These are phyloP conservation scores for Pseudovirgaria hyperparasitica DNA, from an alignment of 2,329 filamentous ascomycete genomes.

Conservation along the genomic window DNA sequence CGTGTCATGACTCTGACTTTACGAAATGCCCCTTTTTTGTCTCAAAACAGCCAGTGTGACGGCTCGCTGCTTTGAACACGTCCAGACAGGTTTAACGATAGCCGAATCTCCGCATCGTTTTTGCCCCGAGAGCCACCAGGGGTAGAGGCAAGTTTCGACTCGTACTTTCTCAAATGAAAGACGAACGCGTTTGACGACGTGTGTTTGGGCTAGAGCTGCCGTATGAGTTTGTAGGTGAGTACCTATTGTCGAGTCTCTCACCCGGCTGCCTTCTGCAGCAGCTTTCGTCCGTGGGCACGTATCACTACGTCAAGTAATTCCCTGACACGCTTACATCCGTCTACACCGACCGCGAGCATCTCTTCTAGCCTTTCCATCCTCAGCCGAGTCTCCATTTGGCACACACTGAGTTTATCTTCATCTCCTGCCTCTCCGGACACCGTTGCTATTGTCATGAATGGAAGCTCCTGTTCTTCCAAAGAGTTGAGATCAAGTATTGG, in stretches of 20 bases:
- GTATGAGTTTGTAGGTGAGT: background rate
- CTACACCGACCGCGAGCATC: constrained; percentile 84
- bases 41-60: no score
- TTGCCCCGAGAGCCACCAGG: no score
- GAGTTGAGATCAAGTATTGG: constrained; percentile 69
- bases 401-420: constrained; percentile 61
- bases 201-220: background rate
- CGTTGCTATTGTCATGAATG: constrained; percentile 76
- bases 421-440: no score
- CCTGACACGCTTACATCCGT: constrained; percentile 79
- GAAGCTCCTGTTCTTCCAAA: constrained; percentile 76
- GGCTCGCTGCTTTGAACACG: no score
- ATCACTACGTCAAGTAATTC: constrained; percentile 72
- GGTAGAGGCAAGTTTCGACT: no score
- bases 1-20: no score
- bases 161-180: no score
- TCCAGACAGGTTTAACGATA: no score
- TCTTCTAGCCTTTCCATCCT: constrained; percentile 71
- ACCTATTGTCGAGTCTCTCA: background rate
- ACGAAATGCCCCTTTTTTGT: no score
- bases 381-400: constrained; percentile 82
- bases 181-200: no score
- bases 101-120: no score
- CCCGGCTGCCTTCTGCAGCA: constrained; percentile 46
- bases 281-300: constrained; percentile 52